Percentiles rank a stretch among this genome's conserved stretches.
Conservation (phyloP, 169 alveolate genomes). For the Plasmodium vivax region DNA sequence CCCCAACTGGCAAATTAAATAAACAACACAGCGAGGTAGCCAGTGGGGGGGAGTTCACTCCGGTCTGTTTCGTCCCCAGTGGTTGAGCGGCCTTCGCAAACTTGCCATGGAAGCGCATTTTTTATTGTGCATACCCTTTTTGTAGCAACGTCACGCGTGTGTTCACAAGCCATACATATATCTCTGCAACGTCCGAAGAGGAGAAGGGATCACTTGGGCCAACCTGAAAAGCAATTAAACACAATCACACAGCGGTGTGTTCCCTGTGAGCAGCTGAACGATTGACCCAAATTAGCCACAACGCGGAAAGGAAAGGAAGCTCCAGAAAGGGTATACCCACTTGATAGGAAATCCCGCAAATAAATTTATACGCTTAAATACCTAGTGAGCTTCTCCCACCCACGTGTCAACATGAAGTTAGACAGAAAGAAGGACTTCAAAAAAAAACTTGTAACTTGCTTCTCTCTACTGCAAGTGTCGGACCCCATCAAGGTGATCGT, state of each 20-base stretch:
- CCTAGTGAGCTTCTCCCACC: background rate
- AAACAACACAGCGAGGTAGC: background rate
- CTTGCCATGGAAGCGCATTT: background rate
- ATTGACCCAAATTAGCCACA: background rate
- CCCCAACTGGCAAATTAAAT: background rate
- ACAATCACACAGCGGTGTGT: background rate
- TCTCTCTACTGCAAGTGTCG: conserved; percentile 36
- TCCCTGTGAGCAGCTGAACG: background rate
- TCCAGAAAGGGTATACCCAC: background rate
- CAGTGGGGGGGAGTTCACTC: background rate
- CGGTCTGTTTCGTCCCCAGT: background rate
- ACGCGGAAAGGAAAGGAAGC: background rate
- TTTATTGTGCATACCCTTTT: background rate
- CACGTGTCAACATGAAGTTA: conserved; percentile 19
- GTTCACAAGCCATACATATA: background rate
- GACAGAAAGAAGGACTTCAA: conserved; percentile 72
- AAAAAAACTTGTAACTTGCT: conserved; percentile 20
- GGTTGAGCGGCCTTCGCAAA: background rate
- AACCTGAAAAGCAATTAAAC: background rate
- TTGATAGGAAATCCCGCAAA: background rate
- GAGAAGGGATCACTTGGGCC: background rate
- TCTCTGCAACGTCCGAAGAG: background rate
- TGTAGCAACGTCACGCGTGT: background rate
- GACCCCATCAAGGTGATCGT: conserved; percentile 66
- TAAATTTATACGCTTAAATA: background rate